phyloP scores from a whole-genome alignment of 257 asterid species.

The Solanum ahanhuiri region DNA sequence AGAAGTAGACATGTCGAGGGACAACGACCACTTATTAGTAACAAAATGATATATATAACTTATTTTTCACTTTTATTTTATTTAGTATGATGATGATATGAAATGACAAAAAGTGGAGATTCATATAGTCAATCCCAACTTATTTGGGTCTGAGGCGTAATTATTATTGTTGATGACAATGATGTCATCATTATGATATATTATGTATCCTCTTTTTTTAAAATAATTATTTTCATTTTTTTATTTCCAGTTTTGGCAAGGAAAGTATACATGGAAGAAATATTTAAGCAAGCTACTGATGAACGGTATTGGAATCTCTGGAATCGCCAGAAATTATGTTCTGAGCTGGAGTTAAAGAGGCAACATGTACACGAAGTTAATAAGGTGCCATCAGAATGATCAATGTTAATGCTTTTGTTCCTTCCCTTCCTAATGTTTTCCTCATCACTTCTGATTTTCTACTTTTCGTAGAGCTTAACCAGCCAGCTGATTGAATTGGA shows the following conservation, averaged over 20 bases:
- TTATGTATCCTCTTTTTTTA: neutral
- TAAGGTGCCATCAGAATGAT: constrained; percentile 39
- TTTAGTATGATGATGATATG: neutral
- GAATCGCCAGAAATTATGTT: constrained; percentile 77
- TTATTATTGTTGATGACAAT: neutral
- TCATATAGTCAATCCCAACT: neutral
- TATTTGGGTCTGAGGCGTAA: neutral
- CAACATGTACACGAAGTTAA: constrained; percentile 49
- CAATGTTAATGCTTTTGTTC: neutral
- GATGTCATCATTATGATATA: neutral
- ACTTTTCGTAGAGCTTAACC: constrained; percentile 46
- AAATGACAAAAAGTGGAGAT: neutral
- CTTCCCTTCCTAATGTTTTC: constrained; percentile 4
- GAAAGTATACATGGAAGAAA: constrained; percentile 65
- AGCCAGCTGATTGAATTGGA: constrained; percentile 79
- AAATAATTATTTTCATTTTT: neutral
- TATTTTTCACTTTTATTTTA: neutral
- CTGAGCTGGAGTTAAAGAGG: constrained; percentile 75
- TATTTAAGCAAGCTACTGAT: constrained; percentile 83
- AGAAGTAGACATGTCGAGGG: neutral
- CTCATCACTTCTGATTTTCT: neutral
- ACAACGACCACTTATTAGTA: neutral
- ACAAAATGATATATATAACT: neutral
- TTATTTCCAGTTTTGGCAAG: constrained; percentile 57
- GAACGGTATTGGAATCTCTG: constrained; percentile 78